Percentiles rank a stretch among this genome's conserved stretches.
Evolutionary conservation across 768 basidiomycete species (phyloP).

Genomic region (Collybia sp.): DNA sequence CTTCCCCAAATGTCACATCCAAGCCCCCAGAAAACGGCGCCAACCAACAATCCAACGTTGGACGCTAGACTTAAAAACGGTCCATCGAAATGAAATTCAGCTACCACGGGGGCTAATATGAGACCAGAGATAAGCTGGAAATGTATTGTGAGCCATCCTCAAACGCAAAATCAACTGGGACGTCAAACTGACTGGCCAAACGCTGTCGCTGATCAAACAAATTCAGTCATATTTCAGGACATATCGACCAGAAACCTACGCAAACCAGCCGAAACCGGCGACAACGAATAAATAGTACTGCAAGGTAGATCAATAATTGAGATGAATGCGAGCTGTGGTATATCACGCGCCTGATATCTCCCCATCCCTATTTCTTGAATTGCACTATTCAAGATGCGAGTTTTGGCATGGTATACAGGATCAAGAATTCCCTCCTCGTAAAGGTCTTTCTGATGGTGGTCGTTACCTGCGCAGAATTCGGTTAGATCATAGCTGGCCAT

Average conservation of each 20-base stretch:
- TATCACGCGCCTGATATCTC: conserved; percentile 43
- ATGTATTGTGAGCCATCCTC: not conserved
- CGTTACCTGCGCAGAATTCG: too few species aligned
- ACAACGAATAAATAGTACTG: conserved; percentile 59
- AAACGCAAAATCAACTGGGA: not conserved
- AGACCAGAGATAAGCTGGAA: conserved; percentile 54
- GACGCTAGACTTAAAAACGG: conserved; percentile 62
- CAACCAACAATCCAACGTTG: conserved; percentile 63
- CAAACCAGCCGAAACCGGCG: conserved; percentile 70
- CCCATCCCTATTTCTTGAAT: conserved; percentile 65
- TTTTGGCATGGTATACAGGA: conserved; percentile 51
- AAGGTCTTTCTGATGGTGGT: too few species aligned
- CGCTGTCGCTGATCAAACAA: conserved; percentile 43
- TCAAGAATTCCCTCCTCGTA: conserved; percentile 24
- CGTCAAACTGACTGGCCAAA: conserved; percentile 52
- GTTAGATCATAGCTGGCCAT: too few species aligned
- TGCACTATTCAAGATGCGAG: conserved; percentile 47
- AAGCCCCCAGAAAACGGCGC: conserved; percentile 64
- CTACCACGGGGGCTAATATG: conserved; percentile 52
- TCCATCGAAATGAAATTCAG: conserved; percentile 56
- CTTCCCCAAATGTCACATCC: conserved; percentile 66
- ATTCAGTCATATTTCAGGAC: not conserved
- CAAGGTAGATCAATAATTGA: not conserved
- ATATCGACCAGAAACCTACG: conserved; percentile 38
- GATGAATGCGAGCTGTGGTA: not conserved